Percentiles rank a stretch among this genome's conserved stretches.
Conservation (phyloP, 1,284 basidiomycete genomes). For the Thelephora terrestris region DNA sequence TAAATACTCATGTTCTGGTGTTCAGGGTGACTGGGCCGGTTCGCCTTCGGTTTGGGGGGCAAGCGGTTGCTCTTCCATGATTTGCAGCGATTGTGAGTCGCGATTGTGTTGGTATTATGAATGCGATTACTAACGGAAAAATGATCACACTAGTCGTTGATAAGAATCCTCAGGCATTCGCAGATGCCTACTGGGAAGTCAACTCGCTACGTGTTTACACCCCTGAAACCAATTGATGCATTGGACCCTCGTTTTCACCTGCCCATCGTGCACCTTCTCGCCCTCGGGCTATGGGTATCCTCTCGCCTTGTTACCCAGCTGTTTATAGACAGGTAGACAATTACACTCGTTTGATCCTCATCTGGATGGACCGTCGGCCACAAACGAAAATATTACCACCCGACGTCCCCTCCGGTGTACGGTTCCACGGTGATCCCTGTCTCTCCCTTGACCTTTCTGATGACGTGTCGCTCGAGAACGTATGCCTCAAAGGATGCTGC, state of each 20-base stretch:
- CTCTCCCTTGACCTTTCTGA: conserved; percentile 56
- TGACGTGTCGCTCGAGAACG: conserved; percentile 62
- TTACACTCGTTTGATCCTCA: too few relatives aligned
- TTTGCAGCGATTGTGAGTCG: conserved; percentile 33
- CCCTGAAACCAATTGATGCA: conserved; percentile 6
- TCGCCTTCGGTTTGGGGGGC: conserved; percentile 16
- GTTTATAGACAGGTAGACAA: too few relatives aligned
- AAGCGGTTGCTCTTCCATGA: conserved; percentile 25
- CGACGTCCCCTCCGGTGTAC: conserved; percentile 60
- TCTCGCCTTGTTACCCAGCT: too few relatives aligned
- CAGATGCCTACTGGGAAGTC: conserved; percentile 55
- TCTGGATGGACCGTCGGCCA: too few relatives aligned
- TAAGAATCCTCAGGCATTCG: conserved; percentile 42
- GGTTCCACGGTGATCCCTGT: conserved; percentile 42
- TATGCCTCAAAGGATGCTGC: conserved; percentile 73
- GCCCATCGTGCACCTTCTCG: background rate
- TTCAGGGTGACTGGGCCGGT: conserved; percentile 45
- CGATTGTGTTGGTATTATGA: background rate
- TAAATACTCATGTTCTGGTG: conserved; percentile 2
- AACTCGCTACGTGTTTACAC: conserved; percentile 48
- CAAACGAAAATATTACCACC: conserved; percentile 35
- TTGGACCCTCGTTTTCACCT: background rate
- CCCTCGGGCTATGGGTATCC: too few relatives aligned
- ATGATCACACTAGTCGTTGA: conserved; percentile 32
- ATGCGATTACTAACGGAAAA: background rate